phyloP scores from a whole-genome alignment of 2,329 filamentous ascomycete genomes.

The Aspergillus ruber region DNA sequence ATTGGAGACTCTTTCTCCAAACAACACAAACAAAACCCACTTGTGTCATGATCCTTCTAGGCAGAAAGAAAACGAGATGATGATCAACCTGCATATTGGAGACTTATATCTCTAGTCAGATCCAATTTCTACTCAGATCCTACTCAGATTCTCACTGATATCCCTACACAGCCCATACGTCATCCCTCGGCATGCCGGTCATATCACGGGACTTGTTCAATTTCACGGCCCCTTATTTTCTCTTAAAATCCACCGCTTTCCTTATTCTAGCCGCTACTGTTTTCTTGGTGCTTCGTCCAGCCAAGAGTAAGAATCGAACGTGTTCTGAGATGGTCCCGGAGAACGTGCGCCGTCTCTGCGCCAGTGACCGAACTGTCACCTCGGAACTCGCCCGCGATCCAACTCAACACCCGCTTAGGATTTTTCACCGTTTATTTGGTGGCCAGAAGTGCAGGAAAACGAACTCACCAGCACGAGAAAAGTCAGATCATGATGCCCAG shows the following conservation, averaged over 20 bases:
- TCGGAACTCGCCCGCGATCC: constrained; percentile 52
- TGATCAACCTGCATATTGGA: no score
- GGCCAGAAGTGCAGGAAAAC: constrained; percentile 21
- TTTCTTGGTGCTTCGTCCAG: constrained; percentile 8
- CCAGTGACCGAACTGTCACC: constrained; percentile 50
- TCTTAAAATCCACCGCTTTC: neutral
- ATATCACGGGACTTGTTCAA: no score
- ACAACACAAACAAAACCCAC: no score
- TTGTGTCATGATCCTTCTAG: no score
- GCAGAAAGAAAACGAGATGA: no score
- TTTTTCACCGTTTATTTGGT: constrained; percentile 53
- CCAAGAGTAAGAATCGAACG: constrained; percentile 9
- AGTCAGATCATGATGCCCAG: constrained; percentile 12
- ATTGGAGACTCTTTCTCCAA: no score
- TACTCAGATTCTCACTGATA: no score
- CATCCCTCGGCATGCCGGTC: no score
- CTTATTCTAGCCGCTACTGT: constrained; percentile 2
- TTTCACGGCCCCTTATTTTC: no score
- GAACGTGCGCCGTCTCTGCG: constrained; percentile 49
- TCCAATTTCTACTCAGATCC: no score
- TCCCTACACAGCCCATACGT: no score
- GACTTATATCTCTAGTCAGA: no score
- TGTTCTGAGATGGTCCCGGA: constrained; percentile 36
- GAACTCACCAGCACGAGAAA: constrained; percentile 15
- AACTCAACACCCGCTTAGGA: constrained; percentile 45